Evolutionary conservation across 352 stramenopile genomes (phyloP), one percentile per base, ranked within the genome.

Genomic region (Globisporangium paroecandrum): DNA sequence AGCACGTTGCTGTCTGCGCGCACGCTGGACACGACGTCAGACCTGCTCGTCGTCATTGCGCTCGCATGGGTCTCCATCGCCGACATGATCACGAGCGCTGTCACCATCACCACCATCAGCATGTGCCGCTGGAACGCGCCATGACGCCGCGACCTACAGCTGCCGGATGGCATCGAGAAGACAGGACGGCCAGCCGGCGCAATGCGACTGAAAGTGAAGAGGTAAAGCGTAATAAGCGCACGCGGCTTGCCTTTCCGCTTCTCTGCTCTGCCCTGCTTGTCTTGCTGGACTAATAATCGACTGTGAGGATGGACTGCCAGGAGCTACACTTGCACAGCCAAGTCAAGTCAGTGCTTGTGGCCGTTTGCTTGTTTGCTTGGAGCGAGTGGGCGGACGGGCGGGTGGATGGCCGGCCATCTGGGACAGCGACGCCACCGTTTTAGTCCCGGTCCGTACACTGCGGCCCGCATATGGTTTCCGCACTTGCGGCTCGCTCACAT

Each of bases 11-110:
- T 49, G 18, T 68, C 43, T 20, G 64, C 43, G 20, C 57, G 58
- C 41, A 70, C 65, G 13, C 8, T 65, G 6, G 57, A 64, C 12
- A 46, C 57, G 32, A 70, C 36, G 46, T 59, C 58, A 25, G 29
- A 41, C 18, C 3, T 61, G 34, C 22, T 46, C 56, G 43, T 64
- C 9, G n/a, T 64, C n/a, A 38, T 32, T 29, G 53, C 62, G n/a
- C 36, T 47, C 32, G 36, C 62, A 2, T 61, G 46, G 3, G 32
- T 13, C 12, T 34, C 53, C 51, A 25, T 60, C 29, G 49, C 29
- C 18, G 41, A 5, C 34, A 47, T 53, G 22, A 67, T 2, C 62
- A 38, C 27, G 8, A 71, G 18, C 22, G 34, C 29, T 15, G n/a
- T 20, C 41, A 53, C 3, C 9, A 61, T 12, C 1, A 61, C 10